Percentiles rank a stretch among this genome's conserved stretches.
Evolutionary conservation across 176 grass and related monocot genomes (phyloP).

Genomic region (Oryza nivara): DNA sequence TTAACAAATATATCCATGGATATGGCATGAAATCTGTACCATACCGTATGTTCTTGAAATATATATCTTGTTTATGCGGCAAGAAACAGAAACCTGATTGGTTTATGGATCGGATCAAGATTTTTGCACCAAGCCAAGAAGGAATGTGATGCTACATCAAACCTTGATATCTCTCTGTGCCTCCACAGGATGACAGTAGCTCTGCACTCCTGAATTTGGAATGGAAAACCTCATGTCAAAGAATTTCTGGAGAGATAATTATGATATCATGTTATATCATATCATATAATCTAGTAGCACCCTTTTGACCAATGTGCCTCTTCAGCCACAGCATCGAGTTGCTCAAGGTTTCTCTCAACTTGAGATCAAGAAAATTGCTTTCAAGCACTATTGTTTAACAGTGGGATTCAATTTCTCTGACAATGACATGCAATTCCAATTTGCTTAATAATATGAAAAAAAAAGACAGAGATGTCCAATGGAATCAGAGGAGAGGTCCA

Average conservation of each 20-base stretch:
- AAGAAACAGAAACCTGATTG: conserved; percentile 29
- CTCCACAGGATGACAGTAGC: not conserved
- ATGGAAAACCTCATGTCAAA: conserved; percentile 24
- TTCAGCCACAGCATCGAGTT: not conserved
- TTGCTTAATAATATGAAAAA: conserved; percentile 6
- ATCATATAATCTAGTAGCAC: not conserved
- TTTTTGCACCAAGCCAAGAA: conserved; percentile 31
- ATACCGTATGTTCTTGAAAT: not conserved
- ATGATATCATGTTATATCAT: not conserved
- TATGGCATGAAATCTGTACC: not conserved
- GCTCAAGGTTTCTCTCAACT: conserved; percentile 34
- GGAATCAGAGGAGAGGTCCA: conserved; percentile 24
- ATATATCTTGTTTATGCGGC: conserved; percentile 7
- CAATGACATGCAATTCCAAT: conserved; percentile 9
- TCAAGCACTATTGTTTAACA: conserved; percentile 30
- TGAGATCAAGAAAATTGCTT: conserved; percentile 17
- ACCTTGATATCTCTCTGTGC: not conserved
- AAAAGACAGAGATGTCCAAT: not conserved
- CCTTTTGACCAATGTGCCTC: conserved; percentile 10
- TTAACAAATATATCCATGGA: too few species aligned
- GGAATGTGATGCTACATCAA: not conserved
- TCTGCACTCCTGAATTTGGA: not conserved
- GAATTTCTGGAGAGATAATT: conserved; percentile 7
- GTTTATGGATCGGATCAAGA: conserved; percentile 11
- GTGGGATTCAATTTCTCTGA: not conserved